Evolutionary conservation across 1,284 basidiomycete genomes (phyloP).

Genomic region (Cerrena zonata): DNA sequence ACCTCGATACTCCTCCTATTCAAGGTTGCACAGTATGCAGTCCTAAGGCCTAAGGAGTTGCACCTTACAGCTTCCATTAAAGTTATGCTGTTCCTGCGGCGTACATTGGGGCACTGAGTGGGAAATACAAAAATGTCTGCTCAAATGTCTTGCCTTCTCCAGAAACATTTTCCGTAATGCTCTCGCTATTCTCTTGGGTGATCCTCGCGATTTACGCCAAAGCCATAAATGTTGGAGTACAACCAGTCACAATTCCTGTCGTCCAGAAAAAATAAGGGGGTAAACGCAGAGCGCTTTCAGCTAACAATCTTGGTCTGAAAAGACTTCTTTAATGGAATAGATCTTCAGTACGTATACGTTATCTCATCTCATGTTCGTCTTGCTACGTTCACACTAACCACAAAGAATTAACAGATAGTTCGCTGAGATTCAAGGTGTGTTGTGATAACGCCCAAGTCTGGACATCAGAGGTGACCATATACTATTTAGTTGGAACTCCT

Average conservation of each 20-base stretch:
- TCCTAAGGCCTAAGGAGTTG: background rate
- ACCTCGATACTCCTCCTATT: too few species aligned
- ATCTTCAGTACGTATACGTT: conserved; percentile 46
- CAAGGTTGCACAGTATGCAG: too few species aligned
- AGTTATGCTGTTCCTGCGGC: too few species aligned
- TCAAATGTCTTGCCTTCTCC: background rate
- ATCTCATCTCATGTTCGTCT: background rate
- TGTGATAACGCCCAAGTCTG: background rate
- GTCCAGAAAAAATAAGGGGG: conserved; percentile 26
- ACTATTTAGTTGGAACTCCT: conserved; percentile 42
- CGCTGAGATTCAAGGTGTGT: conserved; percentile 40
- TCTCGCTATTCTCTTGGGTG: background rate
- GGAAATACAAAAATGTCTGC: background rate
- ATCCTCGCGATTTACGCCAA: background rate
- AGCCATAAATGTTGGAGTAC: background rate
- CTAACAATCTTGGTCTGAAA: conserved; percentile 38
- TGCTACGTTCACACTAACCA: too few species aligned
- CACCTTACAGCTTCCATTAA: too few species aligned
- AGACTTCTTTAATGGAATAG: conserved; percentile 51
- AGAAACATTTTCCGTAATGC: background rate
- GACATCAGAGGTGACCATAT: too few species aligned
- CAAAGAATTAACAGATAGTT: conserved; percentile 40
- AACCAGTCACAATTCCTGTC: conserved; percentile 30
- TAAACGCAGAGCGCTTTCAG: conserved; percentile 31
- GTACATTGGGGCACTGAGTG: too few species aligned